Evolutionary conservation across 495 filamentous ascomycete species (phyloP).

Genomic region (Tuber aestivum): DNA sequence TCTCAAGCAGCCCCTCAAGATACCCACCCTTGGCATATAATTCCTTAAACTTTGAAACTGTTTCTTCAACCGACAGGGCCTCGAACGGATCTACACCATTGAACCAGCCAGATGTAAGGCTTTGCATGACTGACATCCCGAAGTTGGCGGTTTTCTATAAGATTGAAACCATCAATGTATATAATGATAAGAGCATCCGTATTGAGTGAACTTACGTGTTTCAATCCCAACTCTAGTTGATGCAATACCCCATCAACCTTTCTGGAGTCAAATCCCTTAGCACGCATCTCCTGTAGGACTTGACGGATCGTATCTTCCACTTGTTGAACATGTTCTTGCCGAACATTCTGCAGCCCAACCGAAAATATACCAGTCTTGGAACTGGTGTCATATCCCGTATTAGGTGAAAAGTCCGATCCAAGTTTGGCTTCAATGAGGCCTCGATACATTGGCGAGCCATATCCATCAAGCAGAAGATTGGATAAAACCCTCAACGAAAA

Average conservation of each 20-base stretch:
- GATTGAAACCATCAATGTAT: not conserved
- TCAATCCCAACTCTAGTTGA: slow-evolving; percentile 79
- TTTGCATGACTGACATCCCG: slow-evolving; percentile 81
- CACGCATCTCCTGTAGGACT: slow-evolving; percentile 58
- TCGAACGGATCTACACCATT: slow-evolving; percentile 90
- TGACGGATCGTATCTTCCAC: slow-evolving; percentile 66
- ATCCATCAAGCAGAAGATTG: slow-evolving; percentile 80
- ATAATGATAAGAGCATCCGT: not conserved
- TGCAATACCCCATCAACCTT: slow-evolving; percentile 93
- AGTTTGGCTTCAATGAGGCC: slow-evolving; percentile 86
- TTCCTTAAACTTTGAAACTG: slow-evolving; percentile 69
- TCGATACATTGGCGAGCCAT: slow-evolving; percentile 87
- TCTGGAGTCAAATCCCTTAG: slow-evolving; percentile 72
- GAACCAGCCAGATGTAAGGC: slow-evolving; percentile 86
- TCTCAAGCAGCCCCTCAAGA: slow-evolving; percentile 76
- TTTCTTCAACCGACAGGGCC: slow-evolving; percentile 81
- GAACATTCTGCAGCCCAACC: slow-evolving; percentile 79
- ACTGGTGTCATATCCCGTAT: slow-evolving; percentile 80
- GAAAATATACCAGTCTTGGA: slow-evolving; percentile 76
- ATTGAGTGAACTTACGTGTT: slow-evolving; percentile 52
- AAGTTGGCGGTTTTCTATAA: slow-evolving; percentile 76
- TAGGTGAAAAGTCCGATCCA: slow-evolving; percentile 87
- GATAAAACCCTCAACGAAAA: slow-evolving; percentile 79
- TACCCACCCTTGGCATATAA: slow-evolving; percentile 59
- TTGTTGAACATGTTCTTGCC: slow-evolving; percentile 66